These are phyloP conservation scores for Pseudogymnoascus destructans DNA, from an alignment of 2,329 filamentous ascomycete species.

Conservation along the genomic window DNA sequence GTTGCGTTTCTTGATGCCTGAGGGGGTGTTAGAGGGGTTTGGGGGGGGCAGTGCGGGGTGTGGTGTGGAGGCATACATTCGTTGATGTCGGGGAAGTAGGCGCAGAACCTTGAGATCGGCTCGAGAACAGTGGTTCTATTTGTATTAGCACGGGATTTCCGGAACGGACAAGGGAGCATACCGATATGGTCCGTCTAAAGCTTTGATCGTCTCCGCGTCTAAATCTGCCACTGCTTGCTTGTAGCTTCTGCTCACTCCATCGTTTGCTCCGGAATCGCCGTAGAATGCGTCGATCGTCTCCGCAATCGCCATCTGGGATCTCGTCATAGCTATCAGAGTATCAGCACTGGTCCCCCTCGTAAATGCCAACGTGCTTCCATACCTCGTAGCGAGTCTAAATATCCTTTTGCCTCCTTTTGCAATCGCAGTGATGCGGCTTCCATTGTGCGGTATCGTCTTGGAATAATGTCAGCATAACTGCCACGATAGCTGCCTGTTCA, in stretches of 20 bases:
- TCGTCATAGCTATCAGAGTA: constrained; percentile 68
- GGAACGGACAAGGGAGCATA: constrained; percentile 26
- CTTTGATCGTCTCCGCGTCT: constrained; percentile 96
- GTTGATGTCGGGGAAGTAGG: constrained; percentile 98
- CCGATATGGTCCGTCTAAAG: constrained; percentile 89
- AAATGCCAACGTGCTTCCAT: constrained; percentile 16
- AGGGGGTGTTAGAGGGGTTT: neutral
- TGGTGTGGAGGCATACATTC: constrained; percentile 51
- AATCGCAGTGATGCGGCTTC: constrained; percentile 82
- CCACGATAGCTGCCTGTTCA: neutral
- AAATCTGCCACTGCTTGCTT: constrained; percentile 97
- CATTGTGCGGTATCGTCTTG: constrained; percentile 85
- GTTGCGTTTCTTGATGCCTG: constrained; percentile 91
- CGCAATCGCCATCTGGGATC: constrained; percentile 97
- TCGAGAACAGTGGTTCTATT: constrained; percentile 79
- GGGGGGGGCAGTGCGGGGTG: neutral
- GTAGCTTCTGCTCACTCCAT: constrained; percentile 92
- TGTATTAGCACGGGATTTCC: neutral
- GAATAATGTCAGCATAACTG: constrained; percentile 14
- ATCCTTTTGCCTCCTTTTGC: constrained; percentile 97
- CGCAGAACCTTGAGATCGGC: constrained; percentile 89
- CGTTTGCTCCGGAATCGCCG: constrained; percentile 84
- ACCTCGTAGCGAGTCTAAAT: constrained; percentile 90
- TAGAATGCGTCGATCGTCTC: constrained; percentile 99
- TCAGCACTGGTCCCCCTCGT: constrained; percentile 9